These are phyloP conservation scores for Cladobotryum protrusum DNA, from an alignment of 2,329 filamentous ascomycete genomes.

Conservation along the genomic window DNA sequence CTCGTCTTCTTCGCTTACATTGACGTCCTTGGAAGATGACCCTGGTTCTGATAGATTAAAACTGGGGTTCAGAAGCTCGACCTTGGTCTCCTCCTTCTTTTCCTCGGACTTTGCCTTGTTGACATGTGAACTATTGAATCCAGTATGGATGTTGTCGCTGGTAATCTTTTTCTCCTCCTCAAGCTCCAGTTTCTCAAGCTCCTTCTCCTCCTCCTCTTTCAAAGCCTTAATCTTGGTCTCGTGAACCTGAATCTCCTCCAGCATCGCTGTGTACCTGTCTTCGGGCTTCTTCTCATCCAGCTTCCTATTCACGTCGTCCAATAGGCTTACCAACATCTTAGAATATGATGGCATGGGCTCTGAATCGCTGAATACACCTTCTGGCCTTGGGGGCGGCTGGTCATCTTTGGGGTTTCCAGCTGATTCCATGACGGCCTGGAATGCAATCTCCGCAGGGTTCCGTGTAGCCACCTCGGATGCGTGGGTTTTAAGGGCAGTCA, in stretches of 20 bases:
- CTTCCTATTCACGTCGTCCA: constrained; percentile 85
- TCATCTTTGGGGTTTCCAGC: constrained; percentile 67
- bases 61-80: constrained; percentile 73
- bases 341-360: constrained; percentile 77
- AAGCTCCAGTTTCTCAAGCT: constrained; percentile 75
- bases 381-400: constrained; percentile 66
- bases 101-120: constrained; percentile 50
- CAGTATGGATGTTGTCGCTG: constrained; percentile 79
- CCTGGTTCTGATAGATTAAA: constrained; percentile 19
- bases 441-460: constrained; percentile 75
- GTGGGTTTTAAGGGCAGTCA: constrained; percentile 68
- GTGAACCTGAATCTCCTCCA: constrained; percentile 72
- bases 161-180: constrained; percentile 88
- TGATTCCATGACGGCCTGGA: constrained; percentile 81
- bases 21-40: constrained; percentile 16
- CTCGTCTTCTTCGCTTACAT: constrained; percentile 61
- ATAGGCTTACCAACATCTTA: constrained; percentile 95
- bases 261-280: constrained; percentile 67
- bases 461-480: constrained; percentile 58
- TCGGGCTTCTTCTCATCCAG: constrained; percentile 69
- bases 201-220: constrained; percentile 66
- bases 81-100: constrained; percentile 43
- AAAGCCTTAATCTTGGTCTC: constrained; percentile 69
- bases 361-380: constrained; percentile 70
- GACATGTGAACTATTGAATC: constrained; percentile 83